Evolutionary conservation across 129 eudicot species (phyloP).

Genomic region (Mikania micrantha): DNA sequence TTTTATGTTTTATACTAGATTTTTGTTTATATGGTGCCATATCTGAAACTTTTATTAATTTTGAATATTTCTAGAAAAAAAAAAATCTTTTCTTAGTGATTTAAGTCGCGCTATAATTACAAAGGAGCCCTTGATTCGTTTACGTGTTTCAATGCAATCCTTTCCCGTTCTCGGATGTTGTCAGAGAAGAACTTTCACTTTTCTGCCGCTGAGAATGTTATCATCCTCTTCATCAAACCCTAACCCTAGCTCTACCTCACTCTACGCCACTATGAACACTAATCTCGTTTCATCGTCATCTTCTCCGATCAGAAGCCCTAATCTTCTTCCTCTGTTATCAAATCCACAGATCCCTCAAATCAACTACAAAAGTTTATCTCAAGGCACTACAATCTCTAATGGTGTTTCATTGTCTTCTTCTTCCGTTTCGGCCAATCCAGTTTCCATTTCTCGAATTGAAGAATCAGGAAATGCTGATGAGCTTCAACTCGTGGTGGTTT

Average conservation of each 20-base stretch:
- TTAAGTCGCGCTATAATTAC: too few relatives aligned
- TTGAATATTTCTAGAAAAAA: too few relatives aligned
- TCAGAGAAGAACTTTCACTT: conserved; percentile 22
- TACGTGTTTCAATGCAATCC: conserved; percentile 29
- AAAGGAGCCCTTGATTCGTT: too few relatives aligned
- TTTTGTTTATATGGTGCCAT: too few relatives aligned
- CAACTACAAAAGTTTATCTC: conserved; percentile 19
- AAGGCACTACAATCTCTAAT: conserved; percentile 16
- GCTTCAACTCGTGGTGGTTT: conserved; percentile 61
- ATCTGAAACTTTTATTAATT: too few relatives aligned
- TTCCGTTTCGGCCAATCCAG: conserved; percentile 12
- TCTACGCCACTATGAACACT: conserved; percentile 29
- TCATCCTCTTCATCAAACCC: conserved; percentile 48
- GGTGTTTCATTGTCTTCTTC: conserved; percentile 26
- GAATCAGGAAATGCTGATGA: conserved; percentile 10
- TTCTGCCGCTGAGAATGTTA: conserved; percentile 38
- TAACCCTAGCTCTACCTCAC: conserved; percentile 43
- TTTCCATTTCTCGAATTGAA: conserved; percentile 2
- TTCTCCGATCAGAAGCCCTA: conserved; percentile 21
- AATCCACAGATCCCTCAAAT: conserved; percentile 27
- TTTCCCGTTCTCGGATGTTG: conserved; percentile 16
- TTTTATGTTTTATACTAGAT: too few relatives aligned
- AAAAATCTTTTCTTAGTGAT: too few relatives aligned
- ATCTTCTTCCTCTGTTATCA: conserved; percentile 8
- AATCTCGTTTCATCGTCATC: conserved; percentile 13